Base-by-base conservation (phyloP, 179 eudicot genomes). In the Beta lomatogona region DNA sequence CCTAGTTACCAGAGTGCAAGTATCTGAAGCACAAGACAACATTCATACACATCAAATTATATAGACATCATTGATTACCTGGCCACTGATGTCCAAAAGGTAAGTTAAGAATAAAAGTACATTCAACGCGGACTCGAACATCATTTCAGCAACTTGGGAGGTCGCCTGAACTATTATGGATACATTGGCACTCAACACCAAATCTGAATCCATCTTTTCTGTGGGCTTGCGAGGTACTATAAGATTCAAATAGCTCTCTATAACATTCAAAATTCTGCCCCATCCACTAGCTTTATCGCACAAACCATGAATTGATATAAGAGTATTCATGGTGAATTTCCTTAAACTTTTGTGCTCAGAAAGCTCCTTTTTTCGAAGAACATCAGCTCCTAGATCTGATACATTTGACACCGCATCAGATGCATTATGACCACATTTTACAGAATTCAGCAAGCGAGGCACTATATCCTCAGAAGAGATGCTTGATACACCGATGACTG, bases 91-190 rank as follows among this genome's bases (percentile, higher is more conserved):
- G 82, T 88, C 93, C 76, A 89, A 83, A 88, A 97, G 85, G 84
- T 97, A 97, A 82, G 83, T 89, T 61, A 97, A 89, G 68, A 97
- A 88, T 80, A 94, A 79, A 77, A 92, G 90, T 72, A 97, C 79
- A 86, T 92, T 93, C 86, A 94, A 81, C 5, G 94, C 93, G 87
- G 97, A 97, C 82, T 92, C 93, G 77, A 94, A 90, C 95, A 94
- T 93, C 75, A 87, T 87, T 85, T 89, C 92, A 70, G 98, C 92
- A 87, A 97, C 90, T 86, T 97, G 99, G 53, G 94, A 87, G 72
- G 94, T 94, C 68, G 98, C 95, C 80, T 93, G 97, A 82, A 97
- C 92, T 60, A 84, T 82, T 60, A 86, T 70, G 63, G 89, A 87
- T 78, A 82, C 70, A 76, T 84, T 92, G 82, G 88, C 85, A 87